Conservation (phyloP, 768 basidiomycete genomes). For the Boletus bicolor region DNA sequence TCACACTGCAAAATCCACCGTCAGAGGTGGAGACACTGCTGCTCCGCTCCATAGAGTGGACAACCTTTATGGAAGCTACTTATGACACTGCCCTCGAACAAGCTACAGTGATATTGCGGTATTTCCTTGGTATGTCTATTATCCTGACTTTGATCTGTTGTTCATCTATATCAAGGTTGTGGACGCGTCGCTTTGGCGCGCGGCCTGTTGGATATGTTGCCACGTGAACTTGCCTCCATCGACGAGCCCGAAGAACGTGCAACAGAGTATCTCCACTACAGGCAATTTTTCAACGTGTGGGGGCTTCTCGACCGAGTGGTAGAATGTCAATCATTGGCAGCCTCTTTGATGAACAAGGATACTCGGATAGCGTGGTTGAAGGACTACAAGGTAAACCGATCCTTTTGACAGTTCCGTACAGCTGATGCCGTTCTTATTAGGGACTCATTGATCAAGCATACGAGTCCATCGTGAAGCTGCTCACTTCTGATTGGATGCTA, state of each 20-base stretch:
- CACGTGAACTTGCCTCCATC: constrained; percentile 58
- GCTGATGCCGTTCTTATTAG: constrained; percentile 30
- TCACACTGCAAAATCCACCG: constrained; percentile 52
- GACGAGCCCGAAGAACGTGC: constrained; percentile 67
- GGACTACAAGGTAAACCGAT: constrained; percentile 53
- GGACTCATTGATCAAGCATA: constrained; percentile 59
- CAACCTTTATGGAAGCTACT: constrained; percentile 72
- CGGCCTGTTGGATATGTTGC: constrained; percentile 55
- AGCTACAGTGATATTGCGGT: constrained; percentile 83
- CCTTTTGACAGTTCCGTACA: neutral
- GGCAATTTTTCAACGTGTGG: constrained; percentile 78
- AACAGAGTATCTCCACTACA: constrained; percentile 74
- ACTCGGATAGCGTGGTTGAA: constrained; percentile 56
- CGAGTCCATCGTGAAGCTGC: constrained; percentile 63
- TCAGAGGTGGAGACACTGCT: constrained; percentile 61
- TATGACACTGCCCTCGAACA: constrained; percentile 78
- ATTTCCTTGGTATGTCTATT: constrained; percentile 74
- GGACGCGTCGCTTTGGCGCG: constrained; percentile 72
- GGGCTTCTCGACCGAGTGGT: constrained; percentile 59
- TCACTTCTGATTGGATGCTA: constrained; percentile 77
- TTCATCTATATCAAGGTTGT: constrained; percentile 44
- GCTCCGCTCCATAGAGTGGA: constrained; percentile 92
- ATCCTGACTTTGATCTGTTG: neutral
- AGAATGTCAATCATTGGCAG: constrained; percentile 57
- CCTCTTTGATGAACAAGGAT: constrained; percentile 56